Evolutionary conservation across 805 yeast species (phyloP).

Genomic region (Komagataella populi): DNA sequence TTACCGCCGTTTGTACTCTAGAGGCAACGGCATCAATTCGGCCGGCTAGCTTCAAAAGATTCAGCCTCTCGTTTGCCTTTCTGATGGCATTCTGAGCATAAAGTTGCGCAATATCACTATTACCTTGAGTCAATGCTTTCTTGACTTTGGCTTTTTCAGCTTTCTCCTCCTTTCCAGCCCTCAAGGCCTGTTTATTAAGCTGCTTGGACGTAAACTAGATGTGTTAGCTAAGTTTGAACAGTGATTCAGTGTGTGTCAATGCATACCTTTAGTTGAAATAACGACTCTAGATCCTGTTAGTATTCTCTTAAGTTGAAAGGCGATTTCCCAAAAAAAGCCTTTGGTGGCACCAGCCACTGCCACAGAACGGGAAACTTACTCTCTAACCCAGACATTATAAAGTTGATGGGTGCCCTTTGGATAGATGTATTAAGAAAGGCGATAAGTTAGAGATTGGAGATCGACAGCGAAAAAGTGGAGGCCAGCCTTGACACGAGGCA

Average conservation of each 20-base stretch:
- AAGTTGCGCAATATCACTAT: slow-evolving; percentile 82
- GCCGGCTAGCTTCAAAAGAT: slow-evolving; percentile 68
- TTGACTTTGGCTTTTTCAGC: slow-evolving; percentile 80
- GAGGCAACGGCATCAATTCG: slow-evolving; percentile 94
- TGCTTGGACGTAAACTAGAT: slow-evolving; percentile 81
- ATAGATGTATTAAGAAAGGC: background rate
- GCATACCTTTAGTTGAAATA: slow-evolving; percentile 45
- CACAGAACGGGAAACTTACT: slow-evolving; percentile 15
- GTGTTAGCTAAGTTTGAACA: background rate
- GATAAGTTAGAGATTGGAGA: background rate
- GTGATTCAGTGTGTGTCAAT: background rate
- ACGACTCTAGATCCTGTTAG: slow-evolving; percentile 27
- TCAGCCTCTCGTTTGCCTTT: slow-evolving; percentile 76
- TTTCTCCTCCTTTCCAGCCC: slow-evolving; percentile 83
- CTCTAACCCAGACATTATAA: slow-evolving; percentile 25
- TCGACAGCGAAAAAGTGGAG: background rate
- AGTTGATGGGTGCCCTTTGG: background rate
- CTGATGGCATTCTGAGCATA: slow-evolving; percentile 96
- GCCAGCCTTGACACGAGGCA: background rate
- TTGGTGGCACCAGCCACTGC: background rate
- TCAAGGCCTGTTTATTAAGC: slow-evolving; percentile 76
- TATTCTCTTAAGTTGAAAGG: slow-evolving; percentile 5
- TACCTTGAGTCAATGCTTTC: slow-evolving; percentile 76
- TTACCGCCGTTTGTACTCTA: slow-evolving; percentile 93
- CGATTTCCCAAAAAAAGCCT: background rate